Evolutionary conservation across 495 filamentous ascomycete genomes (phyloP).

Genomic region (Penicillium silybi): DNA sequence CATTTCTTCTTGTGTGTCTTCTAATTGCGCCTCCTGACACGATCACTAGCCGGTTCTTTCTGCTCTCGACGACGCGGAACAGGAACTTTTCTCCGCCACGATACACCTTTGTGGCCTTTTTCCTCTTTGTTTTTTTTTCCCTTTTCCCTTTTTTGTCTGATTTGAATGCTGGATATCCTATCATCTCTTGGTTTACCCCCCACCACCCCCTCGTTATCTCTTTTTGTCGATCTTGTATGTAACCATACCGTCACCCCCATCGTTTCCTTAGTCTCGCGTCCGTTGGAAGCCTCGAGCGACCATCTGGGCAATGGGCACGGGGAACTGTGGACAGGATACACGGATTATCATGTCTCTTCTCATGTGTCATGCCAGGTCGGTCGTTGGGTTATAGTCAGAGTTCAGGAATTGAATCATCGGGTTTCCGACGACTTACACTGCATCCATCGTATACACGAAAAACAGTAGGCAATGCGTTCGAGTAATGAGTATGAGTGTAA

Average conservation of each 20-base stretch:
- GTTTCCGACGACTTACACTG: slow-evolving; percentile 12
- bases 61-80: slow-evolving; percentile 40
- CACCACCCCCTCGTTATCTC: neutral
- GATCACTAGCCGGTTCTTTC: slow-evolving; percentile 42
- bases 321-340: slow-evolving; percentile 31
- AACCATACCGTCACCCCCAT: slow-evolving; percentile 34
- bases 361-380: slow-evolving; percentile 43
- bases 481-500: slow-evolving; percentile 1
- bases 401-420: slow-evolving; percentile 30
- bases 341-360: slow-evolving; percentile 40
- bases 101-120: neutral
- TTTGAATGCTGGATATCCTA: slow-evolving; percentile 46
- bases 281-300: slow-evolving; percentile 25
- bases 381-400: slow-evolving; percentile 37
- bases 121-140: slow-evolving; percentile 12
- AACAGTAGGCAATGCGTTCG: neutral
- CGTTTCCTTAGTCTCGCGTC: slow-evolving; percentile 32
- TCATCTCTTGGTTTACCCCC: slow-evolving; percentile 25
- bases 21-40: slow-evolving; percentile 35
- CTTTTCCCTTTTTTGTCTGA: slow-evolving; percentile 21
- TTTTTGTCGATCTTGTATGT: slow-evolving; percentile 35
- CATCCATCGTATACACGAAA: neutral
- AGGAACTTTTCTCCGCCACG: slow-evolving; percentile 19
- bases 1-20: slow-evolving; percentile 19
- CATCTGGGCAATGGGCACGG: slow-evolving; percentile 27